phyloP scores from a whole-genome alignment of 441 rosid species.

The Populus tomentosa region DNA sequence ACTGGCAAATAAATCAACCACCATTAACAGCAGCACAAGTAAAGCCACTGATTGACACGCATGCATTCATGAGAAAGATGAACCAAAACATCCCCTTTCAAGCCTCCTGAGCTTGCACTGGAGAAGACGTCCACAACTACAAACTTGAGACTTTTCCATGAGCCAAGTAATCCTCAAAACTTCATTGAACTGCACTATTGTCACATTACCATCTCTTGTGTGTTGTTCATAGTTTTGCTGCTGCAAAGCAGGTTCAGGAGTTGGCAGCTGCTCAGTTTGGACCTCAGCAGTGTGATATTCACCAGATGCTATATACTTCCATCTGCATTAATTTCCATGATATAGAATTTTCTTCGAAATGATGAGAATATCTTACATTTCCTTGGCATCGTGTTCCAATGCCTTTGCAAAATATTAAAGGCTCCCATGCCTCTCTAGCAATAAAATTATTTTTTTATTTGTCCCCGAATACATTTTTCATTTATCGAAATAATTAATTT shows the following conservation, averaged over 20 bases:
- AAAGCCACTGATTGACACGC: neutral
- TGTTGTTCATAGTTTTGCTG: constrained; percentile 30
- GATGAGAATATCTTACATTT: too few relatives aligned
- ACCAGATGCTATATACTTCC: constrained; percentile 2
- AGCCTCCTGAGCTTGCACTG: neutral
- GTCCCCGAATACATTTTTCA: too few relatives aligned
- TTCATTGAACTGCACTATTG: neutral
- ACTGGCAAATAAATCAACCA: neutral
- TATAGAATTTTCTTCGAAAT: too few relatives aligned
- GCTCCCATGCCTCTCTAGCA: too few relatives aligned
- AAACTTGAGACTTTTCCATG: neutral
- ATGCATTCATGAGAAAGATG: neutral
- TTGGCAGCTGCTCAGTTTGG: constrained; percentile 36
- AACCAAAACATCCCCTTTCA: neutral
- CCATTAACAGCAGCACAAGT: neutral
- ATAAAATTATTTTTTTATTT: too few relatives aligned
- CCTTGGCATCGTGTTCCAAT: too few relatives aligned
- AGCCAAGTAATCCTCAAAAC: neutral
- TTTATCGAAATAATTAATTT: too few relatives aligned
- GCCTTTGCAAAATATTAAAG: too few relatives aligned
- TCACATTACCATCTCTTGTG: constrained; percentile 42
- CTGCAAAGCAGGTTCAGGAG: constrained; percentile 31
- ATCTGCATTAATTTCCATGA: too few relatives aligned
- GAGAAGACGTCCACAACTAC: neutral
- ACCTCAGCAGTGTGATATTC: constrained; percentile 30